Evolutionary conservation across 192 early-diverging fungal genomes (phyloP), one percentile per base, ranked within the genome.

Genomic region (Haplosporangium gracile): DNA sequence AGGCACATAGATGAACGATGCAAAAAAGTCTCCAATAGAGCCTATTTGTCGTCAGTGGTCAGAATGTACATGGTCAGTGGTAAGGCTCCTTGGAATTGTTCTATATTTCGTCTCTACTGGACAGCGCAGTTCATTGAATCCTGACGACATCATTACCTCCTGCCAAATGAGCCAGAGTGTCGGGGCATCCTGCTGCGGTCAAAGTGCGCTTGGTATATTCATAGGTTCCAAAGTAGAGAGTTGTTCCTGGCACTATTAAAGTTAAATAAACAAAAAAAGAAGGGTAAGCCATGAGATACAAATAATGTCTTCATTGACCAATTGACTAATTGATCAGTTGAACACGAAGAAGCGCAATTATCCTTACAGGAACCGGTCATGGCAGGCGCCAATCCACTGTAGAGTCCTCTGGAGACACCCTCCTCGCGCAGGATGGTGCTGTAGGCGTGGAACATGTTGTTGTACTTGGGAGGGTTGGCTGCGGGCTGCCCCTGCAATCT

Each of bases 361-460:
- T 8, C 9, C 74, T 77, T 84, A 88, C 83, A 72, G 16, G 87
- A 88, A 4, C 92, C 92, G 20, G 90, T 82, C 87, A 93, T 93
- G 51, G 92, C 92, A 68, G 92, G 92, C 11, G 90, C 89, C 18
- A 93, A 74, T 32, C 92, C 92, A 63, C 89, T 87, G 78, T 93
- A 92, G 7, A 93, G 82, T 32, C 92, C 92, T 78, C 90, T 76
- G 18, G 88, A 74, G 32, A 91, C 77, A 60, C 92, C 92, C 55
- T 93, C 92, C 80, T 93, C 89, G 38, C 89, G 88, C 22, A 90
- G 69, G 45, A 93, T 93, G n/a, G 89, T 82, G 49, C 87, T 80
- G 85, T 91, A 93, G 45, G 92, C 84, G 72, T 93, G 91, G 39
- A 91, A 72, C 92, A 93, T 93, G 79, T 90, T 93, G 74, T 89